Evolutionary conservation across 192 early-diverging fungal species (phyloP).

Genomic region (Martensiomyces pterosporus): DNA sequence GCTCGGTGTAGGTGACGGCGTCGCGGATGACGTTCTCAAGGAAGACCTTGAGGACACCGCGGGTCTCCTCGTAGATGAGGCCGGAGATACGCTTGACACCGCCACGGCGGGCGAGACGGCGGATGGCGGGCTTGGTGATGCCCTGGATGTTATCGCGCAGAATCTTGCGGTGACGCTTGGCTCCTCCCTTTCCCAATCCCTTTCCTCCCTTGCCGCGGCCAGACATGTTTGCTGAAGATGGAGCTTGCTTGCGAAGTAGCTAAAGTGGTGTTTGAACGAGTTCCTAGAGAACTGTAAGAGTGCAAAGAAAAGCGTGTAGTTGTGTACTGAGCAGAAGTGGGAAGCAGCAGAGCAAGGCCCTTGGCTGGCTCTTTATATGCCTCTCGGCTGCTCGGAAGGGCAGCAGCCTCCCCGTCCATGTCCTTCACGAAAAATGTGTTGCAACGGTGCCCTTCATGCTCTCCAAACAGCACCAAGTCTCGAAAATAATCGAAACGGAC

Average conservation of each 20-base stretch:
- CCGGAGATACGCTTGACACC: constrained; percentile 99
- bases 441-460: too few relatives aligned
- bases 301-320: not conserved
- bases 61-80: constrained; percentile 99
- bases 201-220: constrained; percentile 99
- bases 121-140: constrained; percentile 98
- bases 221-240: constrained; percentile 65
- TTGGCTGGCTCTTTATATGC: too few relatives aligned
- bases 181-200: constrained; percentile 98
- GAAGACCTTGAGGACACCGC: constrained; percentile 95
- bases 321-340: constrained; percentile 1
- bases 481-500: constrained; percentile 9
- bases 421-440: too few relatives aligned
- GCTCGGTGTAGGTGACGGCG: constrained; percentile 98
- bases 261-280: constrained; percentile 3
- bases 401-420: too few relatives aligned
- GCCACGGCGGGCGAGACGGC: constrained; percentile 98
- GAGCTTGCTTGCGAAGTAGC: constrained; percentile 1
- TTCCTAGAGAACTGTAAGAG: too few relatives aligned
- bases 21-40: constrained; percentile 99
- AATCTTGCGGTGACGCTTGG: constrained; percentile 99
- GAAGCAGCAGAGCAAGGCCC: too few relatives aligned
- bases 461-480: too few relatives aligned
- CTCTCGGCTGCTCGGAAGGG: too few relatives aligned
- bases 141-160: constrained; percentile 94